phyloP scores from a whole-genome alignment of 176 grass and related monocot species.

The Ensete glaucum region DNA sequence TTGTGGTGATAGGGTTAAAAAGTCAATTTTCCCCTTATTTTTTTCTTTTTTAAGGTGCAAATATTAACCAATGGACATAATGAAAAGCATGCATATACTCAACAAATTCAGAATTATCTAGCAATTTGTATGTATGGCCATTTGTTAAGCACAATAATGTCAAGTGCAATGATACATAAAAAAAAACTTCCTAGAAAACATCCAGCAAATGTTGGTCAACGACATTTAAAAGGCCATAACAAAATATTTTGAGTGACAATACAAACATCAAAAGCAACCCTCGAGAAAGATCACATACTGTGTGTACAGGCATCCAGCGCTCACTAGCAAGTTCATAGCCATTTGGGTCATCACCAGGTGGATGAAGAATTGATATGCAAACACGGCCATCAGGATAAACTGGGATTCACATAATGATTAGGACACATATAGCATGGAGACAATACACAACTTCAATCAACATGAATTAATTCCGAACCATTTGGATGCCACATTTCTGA shows the following conservation, averaged over 20 bases:
- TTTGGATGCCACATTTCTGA: constrained; percentile 99
- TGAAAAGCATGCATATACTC: too few relatives aligned
- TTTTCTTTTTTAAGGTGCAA: too few relatives aligned
- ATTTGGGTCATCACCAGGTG: constrained; percentile 2
- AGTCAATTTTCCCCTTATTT: too few relatives aligned
- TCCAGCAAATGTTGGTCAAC: too few relatives aligned
- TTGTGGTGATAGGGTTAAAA: neutral
- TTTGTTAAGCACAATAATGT: too few relatives aligned
- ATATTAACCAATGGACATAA: too few relatives aligned
- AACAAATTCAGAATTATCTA: too few relatives aligned
- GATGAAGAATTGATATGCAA: constrained; percentile 6
- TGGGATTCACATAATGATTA: neutral
- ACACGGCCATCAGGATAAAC: constrained; percentile 11
- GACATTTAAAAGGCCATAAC: neutral
- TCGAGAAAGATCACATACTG: neutral
- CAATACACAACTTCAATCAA: neutral
- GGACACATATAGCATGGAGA: neutral
- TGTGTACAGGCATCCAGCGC: constrained; percentile 10
- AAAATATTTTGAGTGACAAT: neutral
- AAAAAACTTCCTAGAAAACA: too few relatives aligned
- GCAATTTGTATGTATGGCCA: too few relatives aligned
- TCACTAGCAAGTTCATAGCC: constrained; percentile 13
- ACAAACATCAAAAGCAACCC: too few relatives aligned
- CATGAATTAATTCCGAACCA: constrained; percentile 33
- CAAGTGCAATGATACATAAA: too few relatives aligned